These are phyloP conservation scores for Leccinum truebloodii DNA, from an alignment of 768 basidiomycete genomes.

Conservation along the genomic window DNA sequence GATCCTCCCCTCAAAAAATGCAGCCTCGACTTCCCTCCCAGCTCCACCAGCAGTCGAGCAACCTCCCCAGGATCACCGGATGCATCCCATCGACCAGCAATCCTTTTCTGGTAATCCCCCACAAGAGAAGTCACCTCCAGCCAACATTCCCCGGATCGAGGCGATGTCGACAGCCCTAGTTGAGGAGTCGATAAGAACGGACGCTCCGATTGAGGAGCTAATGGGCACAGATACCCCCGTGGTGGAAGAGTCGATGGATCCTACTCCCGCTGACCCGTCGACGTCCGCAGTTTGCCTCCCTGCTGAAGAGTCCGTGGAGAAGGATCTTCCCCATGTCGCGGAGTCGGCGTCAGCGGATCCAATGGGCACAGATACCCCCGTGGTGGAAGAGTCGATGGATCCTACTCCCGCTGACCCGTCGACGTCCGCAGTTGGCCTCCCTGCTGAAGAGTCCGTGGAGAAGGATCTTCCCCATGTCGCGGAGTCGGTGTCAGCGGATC, in stretches of 20 bases:
- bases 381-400: background rate
- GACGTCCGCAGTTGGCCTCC: background rate
- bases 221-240: background rate
- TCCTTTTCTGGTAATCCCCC: too few relatives aligned
- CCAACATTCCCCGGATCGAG: too few relatives aligned
- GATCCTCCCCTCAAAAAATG: background rate
- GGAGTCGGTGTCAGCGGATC: background rate
- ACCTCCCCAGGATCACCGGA: too few relatives aligned
- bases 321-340: background rate
- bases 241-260: background rate
- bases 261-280: background rate
- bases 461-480: background rate
- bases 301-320: background rate
- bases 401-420: background rate
- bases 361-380: background rate
- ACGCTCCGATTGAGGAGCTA: background rate
- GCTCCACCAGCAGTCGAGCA: too few relatives aligned
- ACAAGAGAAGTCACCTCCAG: too few relatives aligned
- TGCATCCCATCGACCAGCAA: too few relatives aligned
- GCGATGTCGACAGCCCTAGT: too few relatives aligned
- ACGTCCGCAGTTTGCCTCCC: background rate
- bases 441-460: background rate
- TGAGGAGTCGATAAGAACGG: too few relatives aligned
- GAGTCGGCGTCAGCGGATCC: background rate
- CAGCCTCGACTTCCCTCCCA: too few relatives aligned